Conservation (phyloP, 371 early-diverging fungal genomes). For the Mucor piriformis region DNA sequence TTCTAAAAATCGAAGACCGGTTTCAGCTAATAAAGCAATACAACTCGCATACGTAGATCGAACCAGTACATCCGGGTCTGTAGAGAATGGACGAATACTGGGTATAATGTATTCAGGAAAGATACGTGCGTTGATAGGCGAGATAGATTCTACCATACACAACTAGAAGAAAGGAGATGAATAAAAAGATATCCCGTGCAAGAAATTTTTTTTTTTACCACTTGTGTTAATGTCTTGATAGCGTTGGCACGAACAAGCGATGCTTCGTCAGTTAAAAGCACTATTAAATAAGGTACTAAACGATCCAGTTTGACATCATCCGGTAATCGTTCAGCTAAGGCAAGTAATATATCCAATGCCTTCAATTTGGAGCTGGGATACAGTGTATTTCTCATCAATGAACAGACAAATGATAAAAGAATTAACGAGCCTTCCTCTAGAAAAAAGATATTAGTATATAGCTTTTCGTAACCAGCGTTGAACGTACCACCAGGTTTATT, state of each 20-base stretch:
- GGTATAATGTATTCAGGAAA: constrained; percentile 92
- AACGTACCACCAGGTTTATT: constrained; percentile 19
- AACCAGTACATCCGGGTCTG: constrained; percentile 78
- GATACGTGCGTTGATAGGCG: constrained; percentile 81
- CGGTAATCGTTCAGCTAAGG: constrained; percentile 64
- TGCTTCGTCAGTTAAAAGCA: constrained; percentile 69
- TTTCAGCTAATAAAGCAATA: constrained; percentile 80
- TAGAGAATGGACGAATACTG: constrained; percentile 65
- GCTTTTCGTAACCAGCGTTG: no score
- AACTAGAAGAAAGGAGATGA: constrained; percentile 49
- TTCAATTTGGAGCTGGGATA: constrained; percentile 75
- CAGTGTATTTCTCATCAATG: constrained; percentile 70
- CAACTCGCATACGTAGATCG: constrained; percentile 82
- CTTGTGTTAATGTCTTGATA: constrained; percentile 72
- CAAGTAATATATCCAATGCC: constrained; percentile 78
- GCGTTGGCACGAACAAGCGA: constrained; percentile 77
- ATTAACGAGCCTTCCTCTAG: constrained; percentile 67
- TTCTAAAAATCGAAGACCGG: constrained; percentile 74
- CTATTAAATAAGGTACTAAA: constrained; percentile 81
- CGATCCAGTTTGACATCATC: constrained; percentile 84
- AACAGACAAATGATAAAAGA: constrained; percentile 67
- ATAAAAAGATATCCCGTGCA: not conserved
- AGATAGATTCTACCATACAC: constrained; percentile 73
- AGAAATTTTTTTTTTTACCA: constrained; percentile 50
- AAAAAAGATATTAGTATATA: not conserved